Evolutionary conservation across 1,284 basidiomycete species (phyloP).

Genomic region (Ganoderma multipileum): DNA sequence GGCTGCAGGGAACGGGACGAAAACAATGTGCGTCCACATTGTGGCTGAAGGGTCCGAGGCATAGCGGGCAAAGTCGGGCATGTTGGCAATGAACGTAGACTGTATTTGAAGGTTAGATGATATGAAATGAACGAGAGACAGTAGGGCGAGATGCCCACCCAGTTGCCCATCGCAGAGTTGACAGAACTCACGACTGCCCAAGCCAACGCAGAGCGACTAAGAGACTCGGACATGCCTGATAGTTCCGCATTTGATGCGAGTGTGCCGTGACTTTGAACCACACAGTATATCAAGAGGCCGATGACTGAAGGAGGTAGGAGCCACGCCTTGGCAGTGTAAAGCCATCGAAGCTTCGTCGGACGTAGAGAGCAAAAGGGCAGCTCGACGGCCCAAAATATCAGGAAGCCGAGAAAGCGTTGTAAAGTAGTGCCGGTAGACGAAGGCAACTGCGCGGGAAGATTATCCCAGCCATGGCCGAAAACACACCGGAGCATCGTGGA

Average conservation of each 20-base stretch:
- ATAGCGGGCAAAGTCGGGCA: constrained; percentile 39
- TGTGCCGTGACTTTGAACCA: constrained; percentile 32
- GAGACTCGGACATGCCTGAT: constrained; percentile 40
- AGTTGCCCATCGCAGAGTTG: constrained; percentile 48
- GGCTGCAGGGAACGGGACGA: constrained; percentile 35
- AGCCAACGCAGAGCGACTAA: constrained; percentile 36
- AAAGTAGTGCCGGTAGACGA: constrained; percentile 46
- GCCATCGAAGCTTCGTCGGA: constrained; percentile 50
- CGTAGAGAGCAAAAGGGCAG: constrained; percentile 54
- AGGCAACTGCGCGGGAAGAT: constrained; percentile 47
- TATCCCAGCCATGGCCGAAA: constrained; percentile 48
- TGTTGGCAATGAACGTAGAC: constrained; percentile 47
- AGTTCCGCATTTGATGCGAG: constrained; percentile 37
- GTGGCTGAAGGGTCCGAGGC: constrained; percentile 29
- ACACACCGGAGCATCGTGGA: constrained; percentile 47
- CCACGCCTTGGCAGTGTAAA: constrained; percentile 52
- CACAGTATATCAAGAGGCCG: constrained; percentile 50
- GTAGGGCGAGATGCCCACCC: constrained; percentile 27
- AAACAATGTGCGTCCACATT: constrained; percentile 35
- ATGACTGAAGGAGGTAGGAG: constrained; percentile 48
- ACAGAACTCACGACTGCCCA: constrained; percentile 53
- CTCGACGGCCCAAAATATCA: constrained; percentile 48
- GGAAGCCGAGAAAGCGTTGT: constrained; percentile 33
- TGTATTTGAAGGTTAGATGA: neutral
- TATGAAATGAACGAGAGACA: neutral